Base-by-base conservation (phyloP, 495 filamentous ascomycete species). In the Neurospora tetraspora region DNA sequence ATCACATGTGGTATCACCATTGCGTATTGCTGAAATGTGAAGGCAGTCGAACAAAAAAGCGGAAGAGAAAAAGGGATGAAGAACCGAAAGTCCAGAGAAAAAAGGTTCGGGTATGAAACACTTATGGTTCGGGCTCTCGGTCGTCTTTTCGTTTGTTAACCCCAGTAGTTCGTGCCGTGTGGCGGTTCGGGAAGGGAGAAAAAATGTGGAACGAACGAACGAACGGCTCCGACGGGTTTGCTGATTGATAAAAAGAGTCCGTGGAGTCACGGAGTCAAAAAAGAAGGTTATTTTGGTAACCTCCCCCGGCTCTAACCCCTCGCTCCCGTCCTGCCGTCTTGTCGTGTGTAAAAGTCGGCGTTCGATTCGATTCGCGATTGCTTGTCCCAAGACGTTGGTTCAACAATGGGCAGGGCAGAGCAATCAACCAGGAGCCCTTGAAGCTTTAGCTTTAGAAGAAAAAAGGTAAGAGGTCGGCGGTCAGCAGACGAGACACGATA, bases 1-100 rank as follows among this genome's bases (percentile, higher is more conserved):
- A 85, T 72, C 3, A 74, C 12, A 40, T 74, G 77, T 69, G 77
- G 78, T 53, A 82, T 77, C 37, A 75, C 73, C 83, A 85, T 85
- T 7, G 68, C 39, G 61, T 14, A 34, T 20, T 20, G 70, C 20
- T 42, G 70, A 42, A 14, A 37, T 37, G 27, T 34, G 42, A 18
- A 18, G 14, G 10, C 10, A 23, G 20, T 53, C 20, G 10, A 53
- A 53, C 45, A 0, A 12, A 2, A 23, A 0, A 23, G 11, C 14
- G 45, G 12, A 61, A 31, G 23, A 31, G 0, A 53, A 18, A 53
- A 53, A 16, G 5, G 3, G 10, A 53, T 23, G 23, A 61, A 31
- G 23, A 71, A 71, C 23, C 20, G 34, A 38, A 65, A 71, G 2
- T n/a, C 20, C 31, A 36, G 23, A 14, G 4, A 0, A 6, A 18